Evolutionary conservation across 1,139 yeast species (phyloP), one percentile per base, ranked within the genome.

Genomic region (Wickerhamomyces sp.): DNA sequence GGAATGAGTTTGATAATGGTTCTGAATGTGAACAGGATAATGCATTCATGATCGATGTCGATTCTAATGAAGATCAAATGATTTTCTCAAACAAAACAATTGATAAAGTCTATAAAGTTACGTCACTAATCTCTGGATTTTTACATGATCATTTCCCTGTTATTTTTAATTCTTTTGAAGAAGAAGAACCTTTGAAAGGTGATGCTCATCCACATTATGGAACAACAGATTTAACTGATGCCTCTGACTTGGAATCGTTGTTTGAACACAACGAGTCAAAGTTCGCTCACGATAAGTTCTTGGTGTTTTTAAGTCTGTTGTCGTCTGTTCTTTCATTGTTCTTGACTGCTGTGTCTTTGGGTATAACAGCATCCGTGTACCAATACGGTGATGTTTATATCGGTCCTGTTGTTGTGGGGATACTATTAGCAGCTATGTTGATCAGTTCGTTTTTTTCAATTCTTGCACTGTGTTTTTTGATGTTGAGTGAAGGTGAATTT

Each of bases 1-100:
- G 87, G 87, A 79, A 79, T 51, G 87, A 79, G 55, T 79, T 79
- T 52, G 87, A 79, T 49, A 72, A 78, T 46, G 81, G 78, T 1
- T 78, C 75, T 24, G 77, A 70, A 19, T 69, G 62, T 21, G 64
- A 54, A 16, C 61, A 58, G 5, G 53, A 45, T 9, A 51, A 46
- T 15, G 57, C 51, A 1, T 59, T 58, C 15, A 59, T 61, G 50
- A 53, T 56, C 11, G 46, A 45, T 13, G 54, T 60, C 27, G 57
- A 53, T 30, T 47, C 56, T 2, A 59, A 51, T 21, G 61, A 54
- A 14, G 61, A 53, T 30, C 57, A 47, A 30, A 54, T 55, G 30
- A 55, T 55, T 28, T 57, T 62, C 37, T 57, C 62, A 12, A 57
- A 49, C 13, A 57, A 50, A 12, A 57, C 59, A 25, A 57, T 71